Base-by-base conservation (phyloP, 495 filamentous ascomycete species). In the Penicillium fimorum region DNA sequence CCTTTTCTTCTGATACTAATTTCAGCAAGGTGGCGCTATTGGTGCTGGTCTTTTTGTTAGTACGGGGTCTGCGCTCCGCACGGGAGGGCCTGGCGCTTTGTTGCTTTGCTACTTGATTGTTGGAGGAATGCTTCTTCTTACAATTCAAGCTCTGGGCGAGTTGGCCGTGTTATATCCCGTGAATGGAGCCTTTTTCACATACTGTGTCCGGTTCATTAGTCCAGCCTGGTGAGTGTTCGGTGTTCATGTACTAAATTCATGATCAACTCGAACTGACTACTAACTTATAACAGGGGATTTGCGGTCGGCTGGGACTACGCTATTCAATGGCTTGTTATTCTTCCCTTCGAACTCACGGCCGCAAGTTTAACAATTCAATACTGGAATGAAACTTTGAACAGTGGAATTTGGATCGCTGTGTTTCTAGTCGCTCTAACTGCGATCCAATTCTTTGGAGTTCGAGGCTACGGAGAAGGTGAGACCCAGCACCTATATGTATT, bases 341-440 rank as follows among this genome's bases (percentile, higher is more conserved):
- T 75, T n/a, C 76, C 74, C 2, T 72, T 78, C 38, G 89, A 95
- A 64, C 73, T 93, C 33, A 93, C 88, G 1, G 91, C 90, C 32
- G 86, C 89, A 24, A 84, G 87, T 52, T 69, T 94, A 8, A 86
- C 92, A 3, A 82, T 96, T n/a, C 74, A 87, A 45, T 89, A 80
- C 57, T 96, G 91, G 91, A 55, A 68, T 27, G 67, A 70, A 7
- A 69, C 77, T 41, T 68, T 86, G 22, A 86, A 81, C 51, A 70
- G 77, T 46, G 82, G 67, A 6, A 84, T 89, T 11, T 75, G 85
- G 59, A 79, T 92, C 59, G 84, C 90, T 55, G 76, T 90, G 18
- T 92, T 90, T 60, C 61, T 79, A 4, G 57, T 70, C 37, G 61
- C 67, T 4, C 66, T 79, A 5, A 58, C 62, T n/a, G 17, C 61